Evolutionary conservation across 78 protist species (phyloP), one percentile per base, ranked within the genome.

Genomic region (Tieghemostelium lacteum): DNA sequence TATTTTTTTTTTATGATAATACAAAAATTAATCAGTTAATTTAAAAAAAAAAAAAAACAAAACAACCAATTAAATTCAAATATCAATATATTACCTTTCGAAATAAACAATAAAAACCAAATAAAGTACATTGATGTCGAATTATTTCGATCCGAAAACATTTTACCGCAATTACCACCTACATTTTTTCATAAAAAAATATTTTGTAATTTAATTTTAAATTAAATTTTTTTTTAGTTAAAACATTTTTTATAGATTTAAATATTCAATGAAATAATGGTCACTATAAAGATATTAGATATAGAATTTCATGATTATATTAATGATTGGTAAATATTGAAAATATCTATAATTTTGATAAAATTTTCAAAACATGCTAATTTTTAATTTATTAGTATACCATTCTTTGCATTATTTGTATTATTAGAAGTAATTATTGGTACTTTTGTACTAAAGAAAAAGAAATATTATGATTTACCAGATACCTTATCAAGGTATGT

Each of bases 401-500:
- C 87, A 6, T 64, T 36, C 4, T 66, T 66, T 67, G 33, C 63
- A 33, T 16, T 49, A 28, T 50, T 55, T 28, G 28, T 67, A 2
- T 12, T 52, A 3, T 8, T 80, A 0, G 88, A 66, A 39, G 20
- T 40, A 19, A 3, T 66, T 7, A 17, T 66, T 29, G 17, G 24
- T 29, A 42, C 66, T 20, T 17, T 55, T 12, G 28, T 50, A 33
- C 33, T 19, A 66, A 80, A 80, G 76, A 50, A 55, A 40, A 67
- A 67, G 22, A 64, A 66, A 17, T 42, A 40, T 39, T 60, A 24
- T 39, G 10, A 37, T 3, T n/a, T 80, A 0, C 19, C 28, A 12
- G 88, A 80, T 80, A 45, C 77, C 26, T 55, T 80, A 33, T 45
- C 67, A 33, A 66, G 75, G 75, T 70, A 70, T 19, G 36, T 29